A percentile compares a stretch with the other conserved stretches of the same genome.
These are phyloP conservation scores for Saccharomyces pastorianus DNA, from an alignment of 1,139 yeast species.

Conservation along the genomic window DNA sequence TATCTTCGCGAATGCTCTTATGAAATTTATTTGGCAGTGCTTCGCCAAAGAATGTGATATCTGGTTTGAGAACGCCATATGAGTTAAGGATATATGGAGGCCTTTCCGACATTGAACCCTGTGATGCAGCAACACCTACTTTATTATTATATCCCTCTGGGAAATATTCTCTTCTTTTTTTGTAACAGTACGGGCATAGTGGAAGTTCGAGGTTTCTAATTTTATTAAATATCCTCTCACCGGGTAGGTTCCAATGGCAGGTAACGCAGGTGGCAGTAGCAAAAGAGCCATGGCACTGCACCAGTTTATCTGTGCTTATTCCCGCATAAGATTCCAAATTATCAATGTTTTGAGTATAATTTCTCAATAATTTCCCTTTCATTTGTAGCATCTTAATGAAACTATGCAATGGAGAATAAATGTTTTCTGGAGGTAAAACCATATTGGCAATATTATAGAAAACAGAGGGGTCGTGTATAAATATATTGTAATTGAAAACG, in stretches of 20 bases:
- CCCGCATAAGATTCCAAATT: slow-evolving; percentile 84
- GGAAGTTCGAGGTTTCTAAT: slow-evolving; percentile 61
- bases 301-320: slow-evolving; percentile 53
- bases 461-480: slow-evolving; percentile 67
- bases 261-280: slow-evolving; percentile 84
- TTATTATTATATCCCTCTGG: slow-evolving; percentile 11
- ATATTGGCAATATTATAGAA: slow-evolving; percentile 84
- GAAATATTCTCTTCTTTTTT: slow-evolving; percentile 35
- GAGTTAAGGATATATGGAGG: slow-evolving; percentile 32
- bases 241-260: slow-evolving; percentile 60
- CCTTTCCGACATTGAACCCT: neutral
- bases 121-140: slow-evolving; percentile 3
- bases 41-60: slow-evolving; percentile 92
- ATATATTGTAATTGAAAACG: slow-evolving; percentile 72
- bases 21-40: slow-evolving; percentile 71
- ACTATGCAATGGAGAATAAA: slow-evolving; percentile 76
- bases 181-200: slow-evolving; percentile 60
- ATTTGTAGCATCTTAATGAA: slow-evolving; percentile 69
- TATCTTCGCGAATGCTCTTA: slow-evolving; percentile 49
- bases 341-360: slow-evolving; percentile 93
- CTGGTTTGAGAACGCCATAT: slow-evolving; percentile 91
- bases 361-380: slow-evolving; percentile 70
- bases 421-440: slow-evolving; percentile 69
- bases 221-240: slow-evolving; percentile 54
- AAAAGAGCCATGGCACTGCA: slow-evolving; percentile 95